Conservation (phyloP, 2,329 filamentous ascomycete species). For the Alternaria hordeiaustralica region DNA sequence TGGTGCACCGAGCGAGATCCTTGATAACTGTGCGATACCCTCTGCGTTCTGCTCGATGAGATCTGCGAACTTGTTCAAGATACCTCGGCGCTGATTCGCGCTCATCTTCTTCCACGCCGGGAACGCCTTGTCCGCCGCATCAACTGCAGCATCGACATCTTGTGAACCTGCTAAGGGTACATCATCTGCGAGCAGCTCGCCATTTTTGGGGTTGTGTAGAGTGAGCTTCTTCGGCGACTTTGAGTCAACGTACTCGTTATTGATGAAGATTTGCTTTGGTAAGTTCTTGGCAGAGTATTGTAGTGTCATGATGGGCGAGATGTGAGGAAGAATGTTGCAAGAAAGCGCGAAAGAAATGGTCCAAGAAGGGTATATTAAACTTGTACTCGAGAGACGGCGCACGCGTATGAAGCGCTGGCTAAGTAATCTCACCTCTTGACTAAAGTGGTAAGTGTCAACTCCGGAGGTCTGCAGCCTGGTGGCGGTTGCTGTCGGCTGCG, state of each 20-base stretch:
- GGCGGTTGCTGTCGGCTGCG: constrained; percentile 4
- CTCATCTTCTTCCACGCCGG: constrained; percentile 49
- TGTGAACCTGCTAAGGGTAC: constrained; percentile 54
- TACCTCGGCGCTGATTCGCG: constrained; percentile 34
- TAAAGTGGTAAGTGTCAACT: constrained; percentile 13
- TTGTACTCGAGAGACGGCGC: not conserved
- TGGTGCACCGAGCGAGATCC: constrained; percentile 57
- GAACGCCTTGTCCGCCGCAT: constrained; percentile 58
- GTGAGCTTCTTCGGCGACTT: constrained; percentile 55
- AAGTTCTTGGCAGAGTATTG: constrained; percentile 45
- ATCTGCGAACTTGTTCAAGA: constrained; percentile 44
- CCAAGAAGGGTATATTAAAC: constrained; percentile 19
- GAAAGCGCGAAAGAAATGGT: not conserved
- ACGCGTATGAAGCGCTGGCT: not conserved
- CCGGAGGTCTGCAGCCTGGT: not conserved
- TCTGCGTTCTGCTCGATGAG: constrained; percentile 34
- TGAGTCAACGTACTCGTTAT: constrained; percentile 47
- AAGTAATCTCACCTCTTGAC: constrained; percentile 6
- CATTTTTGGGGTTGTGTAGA: constrained; percentile 59
- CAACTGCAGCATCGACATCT: constrained; percentile 56
- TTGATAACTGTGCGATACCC: constrained; percentile 42
- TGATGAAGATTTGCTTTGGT: constrained; percentile 50
- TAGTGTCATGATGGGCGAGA: constrained; percentile 32
- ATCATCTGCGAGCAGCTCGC: constrained; percentile 57
- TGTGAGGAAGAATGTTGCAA: not conserved